phyloP scores from a whole-genome alignment of 805 yeast species.

The Wickerhamomyces ciferrii region DNA sequence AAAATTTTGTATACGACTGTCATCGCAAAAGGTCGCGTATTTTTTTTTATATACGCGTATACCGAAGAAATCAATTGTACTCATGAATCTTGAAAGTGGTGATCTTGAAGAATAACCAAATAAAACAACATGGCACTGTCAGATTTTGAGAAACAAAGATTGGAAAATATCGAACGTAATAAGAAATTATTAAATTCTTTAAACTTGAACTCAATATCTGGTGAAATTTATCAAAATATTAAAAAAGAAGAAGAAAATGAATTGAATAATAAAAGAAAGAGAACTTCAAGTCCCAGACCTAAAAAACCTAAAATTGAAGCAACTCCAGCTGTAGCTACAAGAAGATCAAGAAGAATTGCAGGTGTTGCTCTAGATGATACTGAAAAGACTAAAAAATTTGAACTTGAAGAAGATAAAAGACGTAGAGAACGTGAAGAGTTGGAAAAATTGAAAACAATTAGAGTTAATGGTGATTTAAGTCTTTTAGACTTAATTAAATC shows the following conservation, averaged over 20 bases:
- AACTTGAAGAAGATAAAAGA: constrained; percentile 17
- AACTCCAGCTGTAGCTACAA: constrained; percentile 41
- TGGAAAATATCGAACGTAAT: constrained; percentile 79
- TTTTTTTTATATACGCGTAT: neutral
- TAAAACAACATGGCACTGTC: constrained; percentile 28
- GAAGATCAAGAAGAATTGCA: constrained; percentile 76
- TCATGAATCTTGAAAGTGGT: too few species aligned
- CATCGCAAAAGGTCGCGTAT: neutral
- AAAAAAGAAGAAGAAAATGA: constrained; percentile 25
- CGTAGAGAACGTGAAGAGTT: constrained; percentile 34
- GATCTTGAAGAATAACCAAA: neutral
- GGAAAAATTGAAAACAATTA: constrained; percentile 47
- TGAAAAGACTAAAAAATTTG: constrained; percentile 20
- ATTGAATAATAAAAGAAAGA: constrained; percentile 11
- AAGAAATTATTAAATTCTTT: constrained; percentile 67
- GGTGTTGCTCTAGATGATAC: constrained; percentile 60
- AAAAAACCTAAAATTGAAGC: constrained; percentile 7
- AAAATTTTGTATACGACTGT: neutral
- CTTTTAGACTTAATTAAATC: constrained; percentile 51
- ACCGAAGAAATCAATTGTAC: neutral
- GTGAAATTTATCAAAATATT: constrained; percentile 46
- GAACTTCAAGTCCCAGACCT: neutral
- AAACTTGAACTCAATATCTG: constrained; percentile 55
- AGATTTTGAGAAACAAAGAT: constrained; percentile 67
- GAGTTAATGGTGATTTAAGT: constrained; percentile 62